Base-by-base conservation (phyloP, 768 basidiomycete species). In the Sarcomyxa edulis region DNA sequence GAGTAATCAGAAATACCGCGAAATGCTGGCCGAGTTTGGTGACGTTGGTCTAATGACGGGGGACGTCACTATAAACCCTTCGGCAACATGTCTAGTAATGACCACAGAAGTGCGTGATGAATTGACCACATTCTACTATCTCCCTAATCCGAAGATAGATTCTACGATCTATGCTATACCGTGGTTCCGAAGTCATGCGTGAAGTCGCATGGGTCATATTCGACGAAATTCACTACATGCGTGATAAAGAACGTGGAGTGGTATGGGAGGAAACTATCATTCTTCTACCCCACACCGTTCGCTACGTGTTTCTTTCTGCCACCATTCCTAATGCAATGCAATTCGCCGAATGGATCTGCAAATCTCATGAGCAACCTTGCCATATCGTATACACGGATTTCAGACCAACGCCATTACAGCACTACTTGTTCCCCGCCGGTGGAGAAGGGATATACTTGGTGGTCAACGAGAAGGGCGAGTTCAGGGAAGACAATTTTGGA, bases 121-220 rank as follows among this genome's bases (percentile, higher is more conserved):
- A 5, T 42, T 11, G 9, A 9, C 27, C 7, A n/a, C 29, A 27
- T 11, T 32, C 8, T 35, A 21, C 7, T 29, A 18, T 7, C 27
- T 28, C 3, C 12, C 12, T 25, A 8, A 49, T 18, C 12, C 22
- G 6, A 12, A 1, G n/a, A 14, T 46, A 98, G 93, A 98, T 99
- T 81, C 60, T 99, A 36, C 82, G 96, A 14, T 97, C 94, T 4
- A 99, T 99, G 95, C 68, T 99, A 19, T 99, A 99, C 56, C 84
- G 96, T 38, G 96, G 96, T 26, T 97, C 93, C 3, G 96, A 99
- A 66, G 85, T 99, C 48, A 94, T 98, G 87, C 88, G 96, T 40
- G 96, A 99, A 68, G 95, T 99, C n/a, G 93, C 94, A 1, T 99
- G 96, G 96, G 95, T 98, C 40, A 80, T 99, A 48, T 99, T 98